phyloP scores from a whole-genome alignment of 139 green algal species.

The Chlamydomonas incerta region DNA sequence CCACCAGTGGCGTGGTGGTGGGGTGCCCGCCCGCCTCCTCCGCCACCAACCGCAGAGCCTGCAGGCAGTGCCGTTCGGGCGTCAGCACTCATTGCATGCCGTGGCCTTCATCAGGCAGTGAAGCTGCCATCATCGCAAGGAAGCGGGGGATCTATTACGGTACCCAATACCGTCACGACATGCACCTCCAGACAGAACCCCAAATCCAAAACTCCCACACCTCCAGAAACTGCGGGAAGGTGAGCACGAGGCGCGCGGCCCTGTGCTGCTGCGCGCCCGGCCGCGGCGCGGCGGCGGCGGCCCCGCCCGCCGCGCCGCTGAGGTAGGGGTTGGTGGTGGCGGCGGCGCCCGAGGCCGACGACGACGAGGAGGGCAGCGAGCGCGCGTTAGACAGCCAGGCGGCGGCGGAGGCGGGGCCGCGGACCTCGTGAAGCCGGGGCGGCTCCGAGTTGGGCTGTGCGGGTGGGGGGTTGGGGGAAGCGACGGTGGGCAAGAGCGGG shows the following conservation, averaged over 20 bases:
- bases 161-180: too few species aligned
- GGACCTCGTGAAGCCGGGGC: background rate
- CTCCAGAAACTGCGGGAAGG: slow-evolving; percentile 54
- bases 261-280: slow-evolving; percentile 37
- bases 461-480: too few species aligned
- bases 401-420: background rate
- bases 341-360: background rate
- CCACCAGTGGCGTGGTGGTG: background rate
- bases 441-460: too few species aligned
- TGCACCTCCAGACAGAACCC: too few species aligned
- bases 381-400: slow-evolving; percentile 14
- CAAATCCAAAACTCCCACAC: too few species aligned
- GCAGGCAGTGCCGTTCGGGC: slow-evolving; percentile 52
- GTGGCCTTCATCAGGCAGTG: too few species aligned
- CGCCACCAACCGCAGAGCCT: slow-evolving; percentile 51
- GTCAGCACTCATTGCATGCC: too few species aligned
- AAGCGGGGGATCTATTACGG: too few species aligned
- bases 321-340: too few species aligned
- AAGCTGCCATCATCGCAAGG: too few species aligned
- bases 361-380: background rate
- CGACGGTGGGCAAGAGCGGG: too few species aligned
- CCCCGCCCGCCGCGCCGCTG: background rate
- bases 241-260: slow-evolving; percentile 37
- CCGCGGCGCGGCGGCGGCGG: too few species aligned
- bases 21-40: slow-evolving; percentile 46